A percentile compares a stretch with the other conserved stretches of the same genome.
Conservation (phyloP, 345 rosid genomes). For the Brassica cretica region DNA sequence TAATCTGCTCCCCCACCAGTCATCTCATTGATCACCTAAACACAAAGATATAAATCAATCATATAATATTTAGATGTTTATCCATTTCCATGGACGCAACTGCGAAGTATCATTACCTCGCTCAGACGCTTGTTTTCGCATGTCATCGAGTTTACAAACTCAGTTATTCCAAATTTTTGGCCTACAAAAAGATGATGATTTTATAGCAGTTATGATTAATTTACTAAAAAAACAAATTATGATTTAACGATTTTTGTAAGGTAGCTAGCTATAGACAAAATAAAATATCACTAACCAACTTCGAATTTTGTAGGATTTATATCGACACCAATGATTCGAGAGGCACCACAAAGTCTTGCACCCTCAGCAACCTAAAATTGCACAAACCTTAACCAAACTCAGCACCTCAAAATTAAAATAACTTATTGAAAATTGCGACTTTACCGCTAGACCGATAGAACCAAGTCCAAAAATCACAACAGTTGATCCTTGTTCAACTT, state of each 20-base stretch:
- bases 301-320: conserved; percentile 63
- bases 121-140: conserved; percentile 52
- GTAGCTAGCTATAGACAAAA: not conserved
- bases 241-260: not conserved
- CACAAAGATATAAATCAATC: not conserved
- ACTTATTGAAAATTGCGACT: not conserved
- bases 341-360: conserved; percentile 73
- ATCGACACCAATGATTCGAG: conserved; percentile 78
- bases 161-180: conserved; percentile 71
- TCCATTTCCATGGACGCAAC: not conserved
- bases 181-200: conserved; percentile 40
- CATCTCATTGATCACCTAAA: conserved; percentile 62
- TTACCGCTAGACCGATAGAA: conserved; percentile 83
- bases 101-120: conserved; percentile 47
- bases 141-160: conserved; percentile 59
- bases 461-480: conserved; percentile 89
- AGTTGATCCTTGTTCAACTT: conserved; percentile 81
- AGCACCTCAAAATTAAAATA: not conserved
- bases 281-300: conserved; percentile 50
- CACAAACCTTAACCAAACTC: conserved; percentile 13
- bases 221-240: not conserved
- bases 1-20: conserved; percentile 82
- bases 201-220: not conserved
- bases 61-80: not conserved
- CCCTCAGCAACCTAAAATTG: conserved; percentile 77